Percentiles rank a stretch among this genome's conserved stretches.
phyloP scores from a whole-genome alignment of 2,329 filamentous ascomycete genomes.

The Cercospora brassicicola region DNA sequence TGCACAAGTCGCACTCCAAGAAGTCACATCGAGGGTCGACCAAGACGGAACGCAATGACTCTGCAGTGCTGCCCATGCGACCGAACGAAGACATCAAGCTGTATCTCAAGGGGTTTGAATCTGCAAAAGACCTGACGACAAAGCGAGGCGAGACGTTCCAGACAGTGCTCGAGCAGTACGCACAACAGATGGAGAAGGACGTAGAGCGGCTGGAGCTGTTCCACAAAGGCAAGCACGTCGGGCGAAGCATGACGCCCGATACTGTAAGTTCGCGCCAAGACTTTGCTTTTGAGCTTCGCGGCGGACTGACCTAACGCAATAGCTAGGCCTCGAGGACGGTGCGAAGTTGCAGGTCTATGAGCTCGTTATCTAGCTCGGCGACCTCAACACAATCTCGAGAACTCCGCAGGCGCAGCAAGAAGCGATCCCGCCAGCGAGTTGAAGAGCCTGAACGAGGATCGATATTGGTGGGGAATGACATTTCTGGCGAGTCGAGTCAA shows the following conservation, averaged over 20 bases:
- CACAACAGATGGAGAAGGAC: constrained; percentile 17
- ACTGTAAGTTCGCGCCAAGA: constrained; percentile 9
- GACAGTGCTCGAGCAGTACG: constrained; percentile 13
- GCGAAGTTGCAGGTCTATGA: constrained; percentile 20
- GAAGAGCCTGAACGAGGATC: constrained; percentile 5
- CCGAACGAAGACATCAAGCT: constrained; percentile 20
- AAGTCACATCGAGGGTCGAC: background rate
- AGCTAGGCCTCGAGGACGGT: constrained; percentile 19
- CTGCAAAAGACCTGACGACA: constrained; percentile 14
- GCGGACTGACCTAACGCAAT: constrained; percentile 13
- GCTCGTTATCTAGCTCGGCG: constrained; percentile 10
- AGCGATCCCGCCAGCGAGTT: background rate
- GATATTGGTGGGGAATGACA: constrained; percentile 6
- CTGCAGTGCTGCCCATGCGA: constrained; percentile 7
- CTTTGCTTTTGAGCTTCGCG: background rate
- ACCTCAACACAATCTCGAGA: constrained; percentile 9
- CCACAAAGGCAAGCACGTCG: constrained; percentile 18
- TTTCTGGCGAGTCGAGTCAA: background rate
- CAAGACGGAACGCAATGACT: background rate
- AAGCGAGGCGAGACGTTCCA: constrained; percentile 19
- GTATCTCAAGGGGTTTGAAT: constrained; percentile 18
- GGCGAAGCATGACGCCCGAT: constrained; percentile 17
- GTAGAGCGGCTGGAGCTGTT: constrained; percentile 15
- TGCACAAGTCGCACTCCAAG: constrained; percentile 9
- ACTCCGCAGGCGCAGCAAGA: background rate